Evolutionary conservation across 768 basidiomycete genomes (phyloP), one percentile per base, ranked within the genome.

Genomic region (Tricholoma furcatifolium): DNA sequence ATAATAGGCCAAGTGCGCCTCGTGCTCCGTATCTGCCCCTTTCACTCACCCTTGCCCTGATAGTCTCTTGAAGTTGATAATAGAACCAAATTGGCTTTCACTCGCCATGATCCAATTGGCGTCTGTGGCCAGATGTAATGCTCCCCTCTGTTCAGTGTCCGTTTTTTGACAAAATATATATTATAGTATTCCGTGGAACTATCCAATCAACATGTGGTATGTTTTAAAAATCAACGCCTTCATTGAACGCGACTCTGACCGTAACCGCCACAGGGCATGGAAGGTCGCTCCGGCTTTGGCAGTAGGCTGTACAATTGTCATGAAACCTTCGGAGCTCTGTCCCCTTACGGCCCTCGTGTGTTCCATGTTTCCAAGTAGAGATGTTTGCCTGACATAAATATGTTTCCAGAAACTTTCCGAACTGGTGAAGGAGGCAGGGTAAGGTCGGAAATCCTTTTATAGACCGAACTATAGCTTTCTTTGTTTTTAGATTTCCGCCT

Each of bases 251-350:
- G 24, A 42, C 42, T 35, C n/a, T n/a, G n/a, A n/a, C n/a, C n/a
- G n/a, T n/a, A 35, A 53, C 21, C 48, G 23, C 58, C 50, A 27
- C 49, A 87, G 85, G 84, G 72, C 86, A 23, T 95, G 93, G 93
- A 97, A 98, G 71, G 82, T 96, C 42, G 93, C 89, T 9, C 95
- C 93, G 8, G 93, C 94, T 12, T 80, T 98, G 51, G 93, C 94
- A 7, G 83, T 84, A 49, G 93, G 95, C 32, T 95, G 93, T 71
- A 92, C 91, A 20, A 87, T 96, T 64, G 88, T 98, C 62, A 89
- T 98, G 86, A 98, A 97, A 68, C 92, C 94, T 2, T 93, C 90
- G 12, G 93, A 95, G 68, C 66, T 92, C 49, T 91, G 88, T 1
- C 91, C 91, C 10, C 74, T 94, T 44, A 89, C 91, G 21, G 91